These are phyloP conservation scores for Sungouiella blattae DNA, from an alignment of 805 yeast genomes.

Conservation along the genomic window DNA sequence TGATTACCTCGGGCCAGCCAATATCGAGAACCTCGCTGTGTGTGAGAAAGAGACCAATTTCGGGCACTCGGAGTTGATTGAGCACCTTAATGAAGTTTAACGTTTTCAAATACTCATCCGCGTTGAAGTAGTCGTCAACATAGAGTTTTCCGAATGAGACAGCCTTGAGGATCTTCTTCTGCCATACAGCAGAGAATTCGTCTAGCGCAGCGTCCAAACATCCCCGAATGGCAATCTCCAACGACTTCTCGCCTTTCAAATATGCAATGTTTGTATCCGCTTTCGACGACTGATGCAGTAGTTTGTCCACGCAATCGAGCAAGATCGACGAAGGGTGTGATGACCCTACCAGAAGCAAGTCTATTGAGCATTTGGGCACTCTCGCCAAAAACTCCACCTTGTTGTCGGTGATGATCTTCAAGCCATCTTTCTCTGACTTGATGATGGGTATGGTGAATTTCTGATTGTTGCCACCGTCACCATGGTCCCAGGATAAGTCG, in stretches of 20 bases:
- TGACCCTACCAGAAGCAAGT: conserved; percentile 79
- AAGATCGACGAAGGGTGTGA: conserved; percentile 78
- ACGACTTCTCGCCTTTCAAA: conserved; percentile 41
- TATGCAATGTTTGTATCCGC: conserved; percentile 71
- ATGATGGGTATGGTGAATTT: conserved; percentile 35
- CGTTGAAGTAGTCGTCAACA: conserved; percentile 45
- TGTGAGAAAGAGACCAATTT: conserved; percentile 69
- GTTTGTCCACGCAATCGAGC: conserved; percentile 64
- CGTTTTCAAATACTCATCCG: conserved; percentile 60
- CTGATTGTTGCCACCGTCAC: conserved; percentile 25
- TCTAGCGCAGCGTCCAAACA: conserved; percentile 74
- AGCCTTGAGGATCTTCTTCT: conserved; percentile 73
- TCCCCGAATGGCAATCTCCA: conserved; percentile 59
- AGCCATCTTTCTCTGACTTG: conserved; percentile 64
- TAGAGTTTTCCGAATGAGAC: conserved; percentile 82
- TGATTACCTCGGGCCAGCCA: conserved; percentile 54
- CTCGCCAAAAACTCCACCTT: conserved; percentile 60
- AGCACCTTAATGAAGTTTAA: conserved; percentile 62
- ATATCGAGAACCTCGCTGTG: conserved; percentile 46
- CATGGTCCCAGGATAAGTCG: conserved; percentile 16
- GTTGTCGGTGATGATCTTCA: conserved; percentile 57
- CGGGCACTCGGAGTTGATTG: conserved; percentile 62
- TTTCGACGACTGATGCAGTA: conserved; percentile 67
- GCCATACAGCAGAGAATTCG: conserved; percentile 78
- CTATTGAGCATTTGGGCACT: conserved; percentile 55